Percentiles rank a stretch among this genome's conserved stretches.
Evolutionary conservation across 352 stramenopile species (phyloP).

Genomic region (Globisporangium yorkense): DNA sequence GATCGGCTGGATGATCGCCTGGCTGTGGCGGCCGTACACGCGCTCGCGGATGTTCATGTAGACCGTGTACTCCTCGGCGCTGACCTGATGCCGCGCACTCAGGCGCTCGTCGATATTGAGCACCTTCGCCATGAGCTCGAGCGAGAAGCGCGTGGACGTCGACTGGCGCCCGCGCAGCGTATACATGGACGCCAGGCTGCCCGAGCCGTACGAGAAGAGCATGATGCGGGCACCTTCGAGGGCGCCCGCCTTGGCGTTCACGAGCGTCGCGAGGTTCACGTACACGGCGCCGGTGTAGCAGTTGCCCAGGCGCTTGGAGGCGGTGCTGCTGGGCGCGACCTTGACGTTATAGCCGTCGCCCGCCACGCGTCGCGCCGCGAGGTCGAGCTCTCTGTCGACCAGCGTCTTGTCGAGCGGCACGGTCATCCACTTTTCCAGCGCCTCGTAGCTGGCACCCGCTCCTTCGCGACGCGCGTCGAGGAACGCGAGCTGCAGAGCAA

Average conservation of each 20-base stretch:
- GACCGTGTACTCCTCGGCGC: slow-evolving; percentile 87
- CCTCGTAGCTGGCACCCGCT: slow-evolving; percentile 19
- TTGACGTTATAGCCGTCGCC: slow-evolving; percentile 69
- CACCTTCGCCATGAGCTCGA: slow-evolving; percentile 81
- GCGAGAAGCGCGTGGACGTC: slow-evolving; percentile 59
- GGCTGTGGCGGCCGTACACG: slow-evolving; percentile 63
- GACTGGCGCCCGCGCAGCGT: slow-evolving; percentile 37
- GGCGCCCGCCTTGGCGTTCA: slow-evolving; percentile 45
- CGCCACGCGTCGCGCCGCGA: slow-evolving; percentile 75
- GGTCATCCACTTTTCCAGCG: slow-evolving; percentile 64
- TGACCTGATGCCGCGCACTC: slow-evolving; percentile 66
- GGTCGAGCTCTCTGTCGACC: slow-evolving; percentile 88
- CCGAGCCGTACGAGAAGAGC: slow-evolving; percentile 97
- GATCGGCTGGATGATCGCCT: slow-evolving; percentile 70
- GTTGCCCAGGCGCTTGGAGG: slow-evolving; percentile 92
- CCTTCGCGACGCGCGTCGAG: slow-evolving; percentile 43
- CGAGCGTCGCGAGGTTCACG: slow-evolving; percentile 92
- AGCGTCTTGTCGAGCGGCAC: slow-evolving; percentile 90
- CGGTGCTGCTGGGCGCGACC: slow-evolving; percentile 79
- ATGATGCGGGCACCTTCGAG: slow-evolving; percentile 77
- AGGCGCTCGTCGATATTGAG: slow-evolving; percentile 86
- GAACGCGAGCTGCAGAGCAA: slow-evolving; percentile 32
- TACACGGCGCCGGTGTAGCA: slow-evolving; percentile 97
- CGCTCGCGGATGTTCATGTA: slow-evolving; percentile 88
- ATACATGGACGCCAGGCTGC: slow-evolving; percentile 96